Evolutionary conservation across 495 filamentous ascomycete species (phyloP).

Genomic region (Podospora australis): DNA sequence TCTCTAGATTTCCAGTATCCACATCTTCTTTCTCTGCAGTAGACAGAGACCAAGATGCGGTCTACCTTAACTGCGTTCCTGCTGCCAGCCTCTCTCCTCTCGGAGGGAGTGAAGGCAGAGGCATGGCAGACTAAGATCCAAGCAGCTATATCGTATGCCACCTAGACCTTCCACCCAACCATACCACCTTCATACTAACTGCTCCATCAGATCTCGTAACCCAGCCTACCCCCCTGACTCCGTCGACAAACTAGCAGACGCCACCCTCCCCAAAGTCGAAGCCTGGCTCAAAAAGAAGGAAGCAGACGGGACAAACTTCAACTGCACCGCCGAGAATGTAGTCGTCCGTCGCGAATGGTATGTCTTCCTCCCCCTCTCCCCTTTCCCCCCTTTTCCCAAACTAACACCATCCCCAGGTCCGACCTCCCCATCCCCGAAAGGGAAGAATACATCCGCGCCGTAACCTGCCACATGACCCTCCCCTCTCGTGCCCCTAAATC

Average conservation of each 20-base stretch:
- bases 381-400: neutral
- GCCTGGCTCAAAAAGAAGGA: constrained; percentile 6
- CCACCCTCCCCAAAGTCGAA: constrained; percentile 11
- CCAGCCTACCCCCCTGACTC: constrained; percentile 8
- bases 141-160: no score
- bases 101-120: no score
- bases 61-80: no score
- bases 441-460: constrained; percentile 44
- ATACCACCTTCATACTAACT: no score
- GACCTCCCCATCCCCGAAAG: constrained; percentile 40
- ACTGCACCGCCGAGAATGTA: constrained; percentile 11
- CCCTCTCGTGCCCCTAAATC: constrained; percentile 34
- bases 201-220: no score
- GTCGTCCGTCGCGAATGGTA: constrained; percentile 8
- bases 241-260: constrained; percentile 7
- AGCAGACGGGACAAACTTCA: neutral
- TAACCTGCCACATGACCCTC: constrained; percentile 41
- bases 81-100: no score
- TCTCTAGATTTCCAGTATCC: no score
- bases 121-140: no score
- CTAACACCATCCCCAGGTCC: constrained; percentile 29
- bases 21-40: no score
- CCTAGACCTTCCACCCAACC: no score
- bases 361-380: neutral
- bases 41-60: no score